Base-by-base conservation (phyloP, 2,329 filamentous ascomycete species). In the Elsinoe perseae region DNA sequence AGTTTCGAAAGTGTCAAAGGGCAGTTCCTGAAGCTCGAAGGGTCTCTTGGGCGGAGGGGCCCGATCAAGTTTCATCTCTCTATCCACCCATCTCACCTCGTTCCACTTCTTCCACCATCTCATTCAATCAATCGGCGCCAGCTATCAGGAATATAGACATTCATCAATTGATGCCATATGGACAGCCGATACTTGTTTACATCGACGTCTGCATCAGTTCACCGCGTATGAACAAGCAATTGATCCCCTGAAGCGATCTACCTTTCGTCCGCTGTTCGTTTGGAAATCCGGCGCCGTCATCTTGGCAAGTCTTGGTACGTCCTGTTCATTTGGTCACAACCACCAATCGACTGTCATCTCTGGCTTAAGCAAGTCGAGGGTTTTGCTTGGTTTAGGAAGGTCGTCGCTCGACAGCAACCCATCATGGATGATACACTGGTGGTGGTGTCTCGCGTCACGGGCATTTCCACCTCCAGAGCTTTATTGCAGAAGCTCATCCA, bases 231-330 rank as follows among this genome's bases (percentile, higher is more conserved):
- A 27, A 20, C 48, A 52, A 23, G 48, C 48, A 52, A 27, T 52
- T 28, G 28, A 32, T 50, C 44, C 44, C 44, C 44, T 20, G 44
- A 16, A 16, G 27, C 44, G 44, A 52, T 52, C 48, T 52, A 8
- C 48, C 48, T 18, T 30, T 21, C 30, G 48, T 25, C 44, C 44
- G 28, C 30, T 30, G 30, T 25, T 8, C 32, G 30, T 34, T 52
- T 34, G 25, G 18, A 16, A 38, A 21, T 12, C 28, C 25, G 48
- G 28, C 48, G 48, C 44, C 44, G 44, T 50, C 44, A 20, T 38
- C 48, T 52, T 52, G 48, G 48, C 48, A 52, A 52, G 48, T 52
- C 48, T 52, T 52, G 48, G 48, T 52, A 52, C 23, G 28, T 38
- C 48, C 20, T 34, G 20, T 38, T 25, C 28, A 52, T 52, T 52